Evolutionary conservation across 2,329 filamentous ascomycete genomes (phyloP), one percentile per base, ranked within the genome.

Genomic region (Elsinoe fawcettii): DNA sequence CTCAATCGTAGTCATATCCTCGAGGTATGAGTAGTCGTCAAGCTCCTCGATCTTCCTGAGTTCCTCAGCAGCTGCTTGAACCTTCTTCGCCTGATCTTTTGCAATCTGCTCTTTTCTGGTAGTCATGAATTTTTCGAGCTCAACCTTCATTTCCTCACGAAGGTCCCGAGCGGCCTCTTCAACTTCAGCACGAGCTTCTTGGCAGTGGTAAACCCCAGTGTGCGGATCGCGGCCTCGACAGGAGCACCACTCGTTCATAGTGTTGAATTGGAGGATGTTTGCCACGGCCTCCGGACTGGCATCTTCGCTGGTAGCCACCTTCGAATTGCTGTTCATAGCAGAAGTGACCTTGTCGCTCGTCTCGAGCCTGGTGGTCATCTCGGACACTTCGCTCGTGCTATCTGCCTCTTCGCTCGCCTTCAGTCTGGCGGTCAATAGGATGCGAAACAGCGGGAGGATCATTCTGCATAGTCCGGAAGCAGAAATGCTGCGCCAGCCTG

Each of bases 21-120:
- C 32, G 16, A 53, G 32, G 18, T 53, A 53, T 3, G 49, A 22
- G 32, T 37, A 53, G 20, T 53, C 49, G 34, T 53, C 49, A n/a
- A 37, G 16, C 12, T 37, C 20, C 18, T 20, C 32, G 12, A 53
- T 46, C 41, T 46, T 46, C 22, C 18, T 27, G 20, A 5, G 41
- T 18, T 23, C 41, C 23, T 3, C 23, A n/a, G 12, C 18, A n/a
- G 20, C 41, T 27, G 16, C 11, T 18, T 22, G 9, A 20, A 12
- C 20, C 41, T 46, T 8, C 18, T 23, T 27, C 3, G 9, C 41
- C 23, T 46, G 3, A 8, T 27, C 23, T n/a, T 25, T 46, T 9
- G 16, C 20, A 18, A 12, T 5, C 11, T 23, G 9, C 11, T 14
- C 6, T 14, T 23, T 20, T 22, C 9, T 43, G 16, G 39, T 20